A percentile compares a stretch with the other conserved stretches of the same genome.
These are phyloP conservation scores for Asterophora parasitica DNA, from an alignment of 768 basidiomycete species.

Conservation along the genomic window DNA sequence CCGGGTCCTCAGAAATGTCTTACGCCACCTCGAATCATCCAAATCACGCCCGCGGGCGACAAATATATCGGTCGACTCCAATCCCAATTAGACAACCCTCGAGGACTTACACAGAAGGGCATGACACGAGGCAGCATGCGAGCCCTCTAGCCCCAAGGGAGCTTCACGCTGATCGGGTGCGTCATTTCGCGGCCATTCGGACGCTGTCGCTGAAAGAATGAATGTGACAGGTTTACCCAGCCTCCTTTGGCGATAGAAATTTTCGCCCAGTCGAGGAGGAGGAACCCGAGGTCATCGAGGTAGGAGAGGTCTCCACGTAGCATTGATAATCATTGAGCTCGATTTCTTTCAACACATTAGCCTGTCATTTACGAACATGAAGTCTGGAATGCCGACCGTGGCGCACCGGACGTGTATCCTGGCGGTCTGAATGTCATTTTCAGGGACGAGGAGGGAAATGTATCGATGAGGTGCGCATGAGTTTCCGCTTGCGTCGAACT, in stretches of 20 bases:
- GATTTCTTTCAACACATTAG: not conserved
- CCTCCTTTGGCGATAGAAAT: not conserved
- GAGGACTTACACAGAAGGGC: not conserved
- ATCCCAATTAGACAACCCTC: not conserved
- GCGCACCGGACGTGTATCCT: slow-evolving; percentile 37
- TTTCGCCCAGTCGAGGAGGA: not conserved
- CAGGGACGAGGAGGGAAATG: slow-evolving; percentile 59
- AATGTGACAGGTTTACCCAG: not conserved
- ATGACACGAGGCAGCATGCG: not conserved
- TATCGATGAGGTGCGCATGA: slow-evolving; percentile 51
- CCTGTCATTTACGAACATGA: slow-evolving; percentile 23
- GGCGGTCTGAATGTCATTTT: slow-evolving; percentile 63
- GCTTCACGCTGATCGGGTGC: not conserved
- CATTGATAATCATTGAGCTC: too few relatives aligned
- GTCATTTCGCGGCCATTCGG: not conserved
- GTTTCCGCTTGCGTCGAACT: not conserved
- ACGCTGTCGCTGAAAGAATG: not conserved
- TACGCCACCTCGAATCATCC: not conserved
- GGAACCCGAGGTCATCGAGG: slow-evolving; percentile 18
- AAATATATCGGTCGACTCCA: not conserved
- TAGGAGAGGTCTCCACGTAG: not conserved
- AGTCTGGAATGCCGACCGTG: slow-evolving; percentile 18
- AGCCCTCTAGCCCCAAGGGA: not conserved
- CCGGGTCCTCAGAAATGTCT: not conserved
- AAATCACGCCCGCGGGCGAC: not conserved